Conservation (phyloP, 371 early-diverging fungal genomes). For the Syncephalis plumigaleata region DNA sequence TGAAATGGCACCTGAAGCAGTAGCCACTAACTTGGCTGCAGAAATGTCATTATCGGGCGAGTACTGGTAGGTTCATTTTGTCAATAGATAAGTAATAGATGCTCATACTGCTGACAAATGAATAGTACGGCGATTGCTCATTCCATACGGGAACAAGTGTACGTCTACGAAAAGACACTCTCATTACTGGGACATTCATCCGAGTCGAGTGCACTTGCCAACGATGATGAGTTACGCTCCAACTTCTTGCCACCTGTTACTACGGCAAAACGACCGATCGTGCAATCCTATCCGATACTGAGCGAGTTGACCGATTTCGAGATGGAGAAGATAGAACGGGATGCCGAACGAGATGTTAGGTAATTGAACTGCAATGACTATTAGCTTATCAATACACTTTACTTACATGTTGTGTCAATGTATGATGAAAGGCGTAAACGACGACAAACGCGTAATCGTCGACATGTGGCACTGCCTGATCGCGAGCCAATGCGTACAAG, state of each 20-base stretch:
- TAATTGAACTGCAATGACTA: slow-evolving; percentile 5
- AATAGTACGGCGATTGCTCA: slow-evolving; percentile 76
- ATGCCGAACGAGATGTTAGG: slow-evolving; percentile 14
- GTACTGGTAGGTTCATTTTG: slow-evolving; percentile 35
- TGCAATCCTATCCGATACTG: slow-evolving; percentile 42
- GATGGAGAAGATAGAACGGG: slow-evolving; percentile 14
- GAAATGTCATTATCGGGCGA: slow-evolving; percentile 60
- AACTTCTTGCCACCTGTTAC: slow-evolving; percentile 49
- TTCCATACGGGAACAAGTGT: slow-evolving; percentile 85
- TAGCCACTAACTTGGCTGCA: slow-evolving; percentile 42
- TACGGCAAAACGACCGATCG: slow-evolving; percentile 21
- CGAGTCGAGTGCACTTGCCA: slow-evolving; percentile 28
- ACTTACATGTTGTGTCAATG: background rate
- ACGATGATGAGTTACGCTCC: slow-evolving; percentile 55
- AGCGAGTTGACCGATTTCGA: slow-evolving; percentile 52
- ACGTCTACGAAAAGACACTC: slow-evolving; percentile 62
- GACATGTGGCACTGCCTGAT: slow-evolving; percentile 45
- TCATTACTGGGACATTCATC: slow-evolving; percentile 65
- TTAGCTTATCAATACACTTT: background rate
- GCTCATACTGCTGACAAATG: background rate
- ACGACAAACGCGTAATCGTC: slow-evolving; percentile 63
- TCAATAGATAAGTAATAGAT: background rate
- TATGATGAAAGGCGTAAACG: slow-evolving; percentile 65
- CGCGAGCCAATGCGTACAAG: slow-evolving; percentile 37
- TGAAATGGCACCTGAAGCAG: slow-evolving; percentile 32